These are phyloP conservation scores for Tremellales sp. DNA, from an alignment of 1,284 basidiomycete species.

Conservation along the genomic window DNA sequence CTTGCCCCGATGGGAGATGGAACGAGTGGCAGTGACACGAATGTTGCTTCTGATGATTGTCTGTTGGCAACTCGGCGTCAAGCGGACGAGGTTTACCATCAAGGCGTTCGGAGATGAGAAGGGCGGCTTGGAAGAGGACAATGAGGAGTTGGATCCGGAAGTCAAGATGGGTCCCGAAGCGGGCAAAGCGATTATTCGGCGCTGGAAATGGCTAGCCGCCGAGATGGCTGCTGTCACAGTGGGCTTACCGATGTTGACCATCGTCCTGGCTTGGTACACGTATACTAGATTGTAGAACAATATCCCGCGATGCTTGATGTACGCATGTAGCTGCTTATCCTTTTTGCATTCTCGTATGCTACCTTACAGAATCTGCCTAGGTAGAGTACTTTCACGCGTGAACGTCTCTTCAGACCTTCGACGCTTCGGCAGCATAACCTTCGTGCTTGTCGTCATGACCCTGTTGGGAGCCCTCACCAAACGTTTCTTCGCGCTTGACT, in stretches of 20 bases:
- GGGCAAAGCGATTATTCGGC: slow-evolving; percentile 13
- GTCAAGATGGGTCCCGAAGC: slow-evolving; percentile 19
- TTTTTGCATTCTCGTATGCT: too few relatives aligned
- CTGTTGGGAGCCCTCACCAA: too few relatives aligned
- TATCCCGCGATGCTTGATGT: too few relatives aligned
- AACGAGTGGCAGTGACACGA: slow-evolving; percentile 14
- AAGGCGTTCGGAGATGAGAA: slow-evolving; percentile 14
- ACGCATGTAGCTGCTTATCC: too few relatives aligned
- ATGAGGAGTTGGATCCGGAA: slow-evolving; percentile 21
- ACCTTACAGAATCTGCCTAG: too few relatives aligned
- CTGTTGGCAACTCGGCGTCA: slow-evolving; percentile 20
- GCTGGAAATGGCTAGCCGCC: slow-evolving; percentile 18
- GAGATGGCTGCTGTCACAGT: slow-evolving; percentile 14
- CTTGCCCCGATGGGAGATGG: slow-evolving; percentile 17
- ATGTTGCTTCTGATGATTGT: slow-evolving; percentile 21
- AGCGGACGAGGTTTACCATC: slow-evolving; percentile 21
- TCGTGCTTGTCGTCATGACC: too few relatives aligned
- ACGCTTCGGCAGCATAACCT: too few relatives aligned
- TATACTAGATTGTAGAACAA: too few relatives aligned
- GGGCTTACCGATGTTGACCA: background rate
- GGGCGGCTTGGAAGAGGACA: slow-evolving; percentile 7
- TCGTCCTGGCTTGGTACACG: background rate
- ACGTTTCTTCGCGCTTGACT: too few relatives aligned
- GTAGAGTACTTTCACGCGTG: too few relatives aligned
- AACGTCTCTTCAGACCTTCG: too few relatives aligned